phyloP scores from a whole-genome alignment of 495 filamentous ascomycete species.

The Aspergillus diversus region DNA sequence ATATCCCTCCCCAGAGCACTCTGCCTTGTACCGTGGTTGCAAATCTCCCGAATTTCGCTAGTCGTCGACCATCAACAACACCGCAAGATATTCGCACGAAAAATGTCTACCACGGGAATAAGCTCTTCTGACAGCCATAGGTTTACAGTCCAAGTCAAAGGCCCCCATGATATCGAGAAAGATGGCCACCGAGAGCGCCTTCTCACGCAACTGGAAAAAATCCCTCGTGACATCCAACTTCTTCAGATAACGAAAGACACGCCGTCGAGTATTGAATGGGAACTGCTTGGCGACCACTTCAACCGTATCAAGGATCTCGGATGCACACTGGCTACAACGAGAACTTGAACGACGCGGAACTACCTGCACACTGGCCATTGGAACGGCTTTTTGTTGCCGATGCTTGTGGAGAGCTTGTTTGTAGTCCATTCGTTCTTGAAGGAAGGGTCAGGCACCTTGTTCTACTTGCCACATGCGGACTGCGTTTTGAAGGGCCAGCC shows the following conservation, averaged over 20 bases:
- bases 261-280: slow-evolving; percentile 31
- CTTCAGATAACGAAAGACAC: slow-evolving; percentile 27
- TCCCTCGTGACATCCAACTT: slow-evolving; percentile 19
- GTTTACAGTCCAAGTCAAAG: slow-evolving; percentile 23
- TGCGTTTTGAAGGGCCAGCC: slow-evolving; percentile 33
- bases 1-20: too few species aligned
- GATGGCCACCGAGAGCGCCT: slow-evolving; percentile 18
- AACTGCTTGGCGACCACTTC: slow-evolving; percentile 30
- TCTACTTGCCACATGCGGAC: slow-evolving; percentile 23
- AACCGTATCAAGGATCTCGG: slow-evolving; percentile 18
- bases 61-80: too few species aligned
- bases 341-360: slow-evolving; percentile 27
- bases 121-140: background rate
- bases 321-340: slow-evolving; percentile 28
- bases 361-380: slow-evolving; percentile 34
- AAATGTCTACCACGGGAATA: too few species aligned
- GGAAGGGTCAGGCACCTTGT: slow-evolving; percentile 29
- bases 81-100: too few species aligned
- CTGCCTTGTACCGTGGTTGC: too few species aligned
- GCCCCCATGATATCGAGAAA: slow-evolving; percentile 12
- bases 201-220: slow-evolving; percentile 23
- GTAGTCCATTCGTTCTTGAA: slow-evolving; percentile 26
- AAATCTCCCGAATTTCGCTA: too few species aligned
- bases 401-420: slow-evolving; percentile 22
- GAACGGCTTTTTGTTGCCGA: slow-evolving; percentile 19